Conservation (phyloP, 1,284 basidiomycete genomes). For the Pyrrhoderma noxium region DNA sequence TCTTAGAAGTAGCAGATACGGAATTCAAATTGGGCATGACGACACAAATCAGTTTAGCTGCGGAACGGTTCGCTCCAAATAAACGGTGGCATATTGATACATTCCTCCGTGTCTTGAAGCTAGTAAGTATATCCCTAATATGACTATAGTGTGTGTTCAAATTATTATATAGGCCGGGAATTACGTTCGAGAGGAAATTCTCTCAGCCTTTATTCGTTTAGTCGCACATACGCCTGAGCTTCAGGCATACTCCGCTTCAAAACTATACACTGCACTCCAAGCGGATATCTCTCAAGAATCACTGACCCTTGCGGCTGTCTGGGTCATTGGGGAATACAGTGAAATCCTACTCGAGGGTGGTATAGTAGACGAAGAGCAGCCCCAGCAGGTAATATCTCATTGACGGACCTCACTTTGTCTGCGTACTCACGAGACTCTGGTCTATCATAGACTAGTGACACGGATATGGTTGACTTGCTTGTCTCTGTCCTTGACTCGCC, state of each 20-base stretch:
- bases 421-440: constrained; percentile 1
- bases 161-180: constrained; percentile 75
- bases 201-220: constrained; percentile 92
- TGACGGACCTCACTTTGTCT: not conserved
- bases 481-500: constrained; percentile 89
- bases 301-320: constrained; percentile 86
- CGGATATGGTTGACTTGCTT: constrained; percentile 81
- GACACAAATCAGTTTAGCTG: constrained; percentile 93
- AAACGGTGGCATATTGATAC: constrained; percentile 99
- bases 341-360: constrained; percentile 86
- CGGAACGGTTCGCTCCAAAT: constrained; percentile 95
- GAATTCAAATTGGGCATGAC: constrained; percentile 99
- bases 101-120: constrained; percentile 84
- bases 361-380: constrained; percentile 81
- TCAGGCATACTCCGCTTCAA: constrained; percentile 92
- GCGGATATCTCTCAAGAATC: constrained; percentile 96
- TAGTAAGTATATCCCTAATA: constrained; percentile 46
- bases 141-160: not conserved
- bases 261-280: constrained; percentile 83
- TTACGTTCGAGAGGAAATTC: constrained; percentile 94
- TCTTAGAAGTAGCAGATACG: constrained; percentile 97
- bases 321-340: constrained; percentile 97
- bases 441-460: constrained; percentile 58
- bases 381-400: constrained; percentile 46
- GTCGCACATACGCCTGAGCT: constrained; percentile 97